Base-by-base conservation (phyloP, 2,329 filamentous ascomycete genomes). In the Pseudocercospora vitis region DNA sequence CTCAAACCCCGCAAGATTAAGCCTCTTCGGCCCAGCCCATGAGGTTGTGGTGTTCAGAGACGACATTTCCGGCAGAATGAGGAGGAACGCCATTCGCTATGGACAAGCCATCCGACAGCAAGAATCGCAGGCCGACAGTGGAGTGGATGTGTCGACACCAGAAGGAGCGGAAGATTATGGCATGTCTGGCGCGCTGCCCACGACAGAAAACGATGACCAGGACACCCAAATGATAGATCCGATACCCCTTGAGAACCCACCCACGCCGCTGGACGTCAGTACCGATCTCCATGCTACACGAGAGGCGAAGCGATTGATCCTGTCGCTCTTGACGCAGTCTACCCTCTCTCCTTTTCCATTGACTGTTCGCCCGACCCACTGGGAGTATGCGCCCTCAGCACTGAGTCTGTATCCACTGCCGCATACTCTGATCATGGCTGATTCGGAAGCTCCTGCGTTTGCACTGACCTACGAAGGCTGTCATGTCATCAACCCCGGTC, bases 391-490 rank as follows among this genome's bases (percentile, higher is more conserved):
- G 0, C 79, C 82, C 26, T 77, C 87, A 2, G 76, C 87, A 2
- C 72, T 97, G 59, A 86, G 89, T 50, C 74, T 99, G 18, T 97
- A 96, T 70, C 94, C 92, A 7, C 73, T 97, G 23, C 94, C 94
- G 1, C 92, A 89, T 16, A 84, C 88, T 0, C 76, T 97, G 66
- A 82, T 95, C 12, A 74, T 99, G 3, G 86, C 90, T 1, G 94
- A 99, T 72, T 78, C 87, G 0, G 89, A 91, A 35, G 85, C 87
- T 7, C 85, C 88, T 11, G 81, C 90, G 0, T 99, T 96, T 66
- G 87, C 87, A 50, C 77, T 96, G 60, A 95, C 89, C 11, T 97
- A 97, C 67, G 92, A 96, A 71, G 92, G 91, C 0, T 97, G 94
- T 67, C 89, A 94, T 74, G 91, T 96, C 28, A 86, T 99, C 81